These are phyloP conservation scores for Pythium guiyangense DNA, from an alignment of 352 stramenopile genomes.

Conservation along the genomic window DNA sequence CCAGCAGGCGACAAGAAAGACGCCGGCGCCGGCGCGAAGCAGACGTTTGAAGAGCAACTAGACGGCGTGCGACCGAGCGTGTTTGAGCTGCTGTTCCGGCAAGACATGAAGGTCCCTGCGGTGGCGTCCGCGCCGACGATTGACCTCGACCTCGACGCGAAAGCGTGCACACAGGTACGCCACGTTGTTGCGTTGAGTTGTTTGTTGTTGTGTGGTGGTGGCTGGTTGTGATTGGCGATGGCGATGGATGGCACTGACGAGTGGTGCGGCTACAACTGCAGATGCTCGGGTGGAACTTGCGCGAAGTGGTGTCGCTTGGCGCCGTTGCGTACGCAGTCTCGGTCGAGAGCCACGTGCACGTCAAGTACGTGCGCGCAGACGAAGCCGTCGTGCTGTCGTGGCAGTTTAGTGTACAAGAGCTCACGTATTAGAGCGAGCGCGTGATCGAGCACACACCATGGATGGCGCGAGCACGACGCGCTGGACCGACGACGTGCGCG, in stretches of 20 bases:
- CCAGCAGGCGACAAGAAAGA: not conserved
- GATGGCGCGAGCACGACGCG: too few species aligned
- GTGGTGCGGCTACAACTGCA: too few species aligned
- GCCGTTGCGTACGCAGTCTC: conserved; percentile 40
- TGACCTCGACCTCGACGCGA: conserved; percentile 40
- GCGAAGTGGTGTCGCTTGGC: conserved; percentile 42
- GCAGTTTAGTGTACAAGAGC: conserved; percentile 37
- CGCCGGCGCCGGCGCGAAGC: too few species aligned
- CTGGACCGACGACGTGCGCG: too few species aligned
- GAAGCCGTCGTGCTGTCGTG: conserved; percentile 43
- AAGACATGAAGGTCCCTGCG: conserved; percentile 32
- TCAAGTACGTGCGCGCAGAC: conserved; percentile 44
- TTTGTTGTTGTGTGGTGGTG: too few species aligned
- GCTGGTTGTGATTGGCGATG: too few species aligned
- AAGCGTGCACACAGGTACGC: conserved; percentile 47
- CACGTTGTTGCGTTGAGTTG: too few species aligned
- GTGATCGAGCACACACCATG: too few species aligned
- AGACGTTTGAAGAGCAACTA: conserved; percentile 45
- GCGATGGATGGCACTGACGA: too few species aligned
- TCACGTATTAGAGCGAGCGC: too few species aligned
- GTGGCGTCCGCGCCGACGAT: conserved; percentile 22
- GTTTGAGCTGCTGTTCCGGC: conserved; percentile 56
- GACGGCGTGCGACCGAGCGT: conserved; percentile 56
- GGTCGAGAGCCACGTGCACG: conserved; percentile 34
- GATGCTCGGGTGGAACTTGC: conserved; percentile 56